Evolutionary conservation across 1,139 yeast genomes (phyloP), one percentile per base, ranked within the genome.

Genomic region (Saccharomyces hybrid): DNA sequence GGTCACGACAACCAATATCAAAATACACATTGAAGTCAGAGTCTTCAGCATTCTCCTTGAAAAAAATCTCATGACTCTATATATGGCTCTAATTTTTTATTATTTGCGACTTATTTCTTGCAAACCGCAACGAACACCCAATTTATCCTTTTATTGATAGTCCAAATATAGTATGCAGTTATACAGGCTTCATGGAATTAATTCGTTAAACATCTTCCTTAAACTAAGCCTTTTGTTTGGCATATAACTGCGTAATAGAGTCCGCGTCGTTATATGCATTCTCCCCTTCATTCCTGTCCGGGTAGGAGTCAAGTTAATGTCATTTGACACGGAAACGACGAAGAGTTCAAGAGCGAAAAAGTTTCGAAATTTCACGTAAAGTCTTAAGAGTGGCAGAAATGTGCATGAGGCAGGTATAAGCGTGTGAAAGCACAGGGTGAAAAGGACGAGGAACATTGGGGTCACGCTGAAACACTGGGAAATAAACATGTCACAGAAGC

Each of bases 401-500:
- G 19, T 9, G 24, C 5, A 38, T 38, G 3, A 5, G 19, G 24
- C 42, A 38, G 44, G 44, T 12, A 11, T 16, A 19, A 38, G 44
- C 24, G 44, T 38, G 4, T 3, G 44, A 38, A 9, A 38, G 19
- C 21, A 38, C 24, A 38, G 19, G 44, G 12, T 8, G 44, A 19
- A 38, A 19, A 38, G 44, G 21, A 38, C 44, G 44, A 38, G 44
- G 12, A 38, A 16, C 44, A 4, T n/a, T 8, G 24, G 44, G 24
- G 16, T 19, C 26, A 38, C 16, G 44, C 9, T 19, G 24, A 38
- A 11, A 9, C 9, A 38, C 24, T 38, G 21, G 24, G 12, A 38
- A 38, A 4, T 38, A 38, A 46, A 11, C 42, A 50, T 53, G 49
- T 49, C 51, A 29, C 53, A 48, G 34, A 48, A 32, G 16, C 48